A percentile compares a stretch with the other conserved stretches of the same genome.
Evolutionary conservation across 1,139 yeast species (phyloP).

Genomic region (Scheffersomyces stambukii): DNA sequence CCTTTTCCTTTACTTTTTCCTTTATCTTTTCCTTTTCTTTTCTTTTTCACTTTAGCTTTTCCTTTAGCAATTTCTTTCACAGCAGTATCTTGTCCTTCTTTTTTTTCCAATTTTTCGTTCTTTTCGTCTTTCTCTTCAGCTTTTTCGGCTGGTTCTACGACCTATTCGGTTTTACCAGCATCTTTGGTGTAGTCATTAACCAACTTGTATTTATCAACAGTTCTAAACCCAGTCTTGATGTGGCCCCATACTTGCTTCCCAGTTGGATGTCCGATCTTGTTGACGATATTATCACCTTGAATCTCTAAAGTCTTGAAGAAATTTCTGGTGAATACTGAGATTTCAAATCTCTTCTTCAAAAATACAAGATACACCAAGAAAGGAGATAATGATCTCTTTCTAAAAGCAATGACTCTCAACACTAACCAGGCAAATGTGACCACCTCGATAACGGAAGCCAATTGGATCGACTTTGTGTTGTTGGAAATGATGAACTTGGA

Average conservation of each 20-base stretch:
- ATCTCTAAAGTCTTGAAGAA: constrained; percentile 71
- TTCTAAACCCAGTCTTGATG: constrained; percentile 45
- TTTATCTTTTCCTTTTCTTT: not conserved
- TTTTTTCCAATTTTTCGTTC: constrained; percentile 1
- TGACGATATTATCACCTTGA: constrained; percentile 60
- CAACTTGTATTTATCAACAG: constrained; percentile 26
- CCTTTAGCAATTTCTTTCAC: not conserved
- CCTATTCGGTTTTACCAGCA: constrained; percentile 11
- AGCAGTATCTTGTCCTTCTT: not conserved
- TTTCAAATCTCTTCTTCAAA: constrained; percentile 75
- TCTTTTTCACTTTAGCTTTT: constrained; percentile 1
- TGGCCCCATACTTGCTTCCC: constrained; percentile 60
- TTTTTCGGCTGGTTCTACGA: constrained; percentile 5
- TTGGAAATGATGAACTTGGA: constrained; percentile 55
- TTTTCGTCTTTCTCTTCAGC: constrained; percentile 1
- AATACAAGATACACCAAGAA: constrained; percentile 59
- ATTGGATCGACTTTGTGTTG: constrained; percentile 66
- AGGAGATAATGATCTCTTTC: constrained; percentile 60
- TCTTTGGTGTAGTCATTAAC: constrained; percentile 36
- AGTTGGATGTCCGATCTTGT: constrained; percentile 56
- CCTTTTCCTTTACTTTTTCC: constrained; percentile 1
- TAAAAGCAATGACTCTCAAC: constrained; percentile 56
- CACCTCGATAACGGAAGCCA: constrained; percentile 72
- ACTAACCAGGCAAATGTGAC: constrained; percentile 47
- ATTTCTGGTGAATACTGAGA: constrained; percentile 68